Percentiles rank a stretch among this genome's conserved stretches.
phyloP scores from a whole-genome alignment of 148 eudicot genomes.

The Nepenthes gracilis region DNA sequence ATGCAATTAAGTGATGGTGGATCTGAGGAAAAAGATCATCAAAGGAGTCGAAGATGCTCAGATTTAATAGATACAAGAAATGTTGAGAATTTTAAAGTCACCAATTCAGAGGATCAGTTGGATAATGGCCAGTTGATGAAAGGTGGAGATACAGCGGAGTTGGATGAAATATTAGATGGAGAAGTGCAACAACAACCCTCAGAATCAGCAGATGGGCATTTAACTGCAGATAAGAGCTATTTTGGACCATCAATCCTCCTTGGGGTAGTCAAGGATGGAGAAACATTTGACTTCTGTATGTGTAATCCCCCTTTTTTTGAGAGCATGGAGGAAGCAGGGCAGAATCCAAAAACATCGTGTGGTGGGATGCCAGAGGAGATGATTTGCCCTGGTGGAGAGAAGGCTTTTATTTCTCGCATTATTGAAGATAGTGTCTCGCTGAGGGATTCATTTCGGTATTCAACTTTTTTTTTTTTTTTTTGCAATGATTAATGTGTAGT shows the following conservation, averaged over 20 bases:
- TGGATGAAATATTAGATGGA: slow-evolving; percentile 6
- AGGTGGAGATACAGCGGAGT: slow-evolving; percentile 7
- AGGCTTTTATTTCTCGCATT: slow-evolving; percentile 64
- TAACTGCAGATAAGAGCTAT: slow-evolving; percentile 28
- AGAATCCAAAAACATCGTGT: slow-evolving; percentile 90
- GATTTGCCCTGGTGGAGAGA: slow-evolving; percentile 94
- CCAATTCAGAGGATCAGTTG: slow-evolving; percentile 8
- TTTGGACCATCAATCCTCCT: slow-evolving; percentile 54
- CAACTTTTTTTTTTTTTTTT: neutral
- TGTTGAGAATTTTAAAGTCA: slow-evolving; percentile 4
- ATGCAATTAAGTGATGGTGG: neutral
- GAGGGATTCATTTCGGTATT: slow-evolving; percentile 67
- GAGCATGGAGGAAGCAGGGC: slow-evolving; percentile 83
- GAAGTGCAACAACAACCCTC: slow-evolving; percentile 9
- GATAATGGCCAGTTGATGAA: slow-evolving; percentile 1
- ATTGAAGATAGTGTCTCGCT: slow-evolving; percentile 67
- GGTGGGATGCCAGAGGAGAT: slow-evolving; percentile 88
- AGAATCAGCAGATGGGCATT: slow-evolving; percentile 4
- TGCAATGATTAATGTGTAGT: too few relatives aligned
- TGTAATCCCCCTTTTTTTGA: slow-evolving; percentile 98
- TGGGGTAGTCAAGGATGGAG: slow-evolving; percentile 71
- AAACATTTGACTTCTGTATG: slow-evolving; percentile 92
- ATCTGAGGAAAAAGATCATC: slow-evolving; percentile 1
- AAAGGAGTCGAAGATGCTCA: slow-evolving; percentile 5
- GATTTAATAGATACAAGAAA: slow-evolving; percentile 4